These are phyloP conservation scores for Saturnispora saitoi DNA, from an alignment of 805 yeast genomes.

Conservation along the genomic window DNA sequence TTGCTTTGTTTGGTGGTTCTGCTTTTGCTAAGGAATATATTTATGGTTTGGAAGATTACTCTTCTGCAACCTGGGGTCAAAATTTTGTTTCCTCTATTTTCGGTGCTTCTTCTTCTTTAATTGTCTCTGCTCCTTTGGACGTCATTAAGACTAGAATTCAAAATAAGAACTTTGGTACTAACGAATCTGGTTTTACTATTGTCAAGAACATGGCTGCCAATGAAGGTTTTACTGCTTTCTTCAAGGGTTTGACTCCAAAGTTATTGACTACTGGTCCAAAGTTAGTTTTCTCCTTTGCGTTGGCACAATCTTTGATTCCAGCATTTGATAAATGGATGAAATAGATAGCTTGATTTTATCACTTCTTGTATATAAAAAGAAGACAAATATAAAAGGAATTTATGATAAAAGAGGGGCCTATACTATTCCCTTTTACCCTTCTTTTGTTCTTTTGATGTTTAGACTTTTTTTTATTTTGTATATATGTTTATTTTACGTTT, in stretches of 20 bases:
- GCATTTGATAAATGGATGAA: conserved; percentile 71
- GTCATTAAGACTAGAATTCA: conserved; percentile 98
- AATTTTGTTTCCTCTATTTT: conserved; percentile 90
- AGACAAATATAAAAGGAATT: background rate
- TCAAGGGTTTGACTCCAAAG: conserved; percentile 95
- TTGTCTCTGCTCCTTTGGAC: conserved; percentile 95
- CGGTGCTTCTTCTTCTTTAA: conserved; percentile 95
- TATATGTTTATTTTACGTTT: background rate
- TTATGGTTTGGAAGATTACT: conserved; percentile 76
- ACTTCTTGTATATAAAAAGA: background rate
- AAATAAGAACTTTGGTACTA: conserved; percentile 90
- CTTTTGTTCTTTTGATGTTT: background rate
- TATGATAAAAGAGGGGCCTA: too few relatives aligned
- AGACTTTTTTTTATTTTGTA: background rate
- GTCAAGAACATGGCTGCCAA: conserved; percentile 86
- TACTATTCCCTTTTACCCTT: background rate
- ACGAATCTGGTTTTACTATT: conserved; percentile 88
- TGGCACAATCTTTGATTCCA: conserved; percentile 95
- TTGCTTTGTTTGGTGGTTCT: conserved; percentile 95
- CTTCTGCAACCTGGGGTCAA: conserved; percentile 89
- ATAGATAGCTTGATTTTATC: background rate
- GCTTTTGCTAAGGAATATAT: conserved; percentile 98
- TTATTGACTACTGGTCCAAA: conserved; percentile 97
- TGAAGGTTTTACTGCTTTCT: conserved; percentile 85
- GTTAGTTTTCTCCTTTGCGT: conserved; percentile 93